phyloP scores from a whole-genome alignment of 768 basidiomycete species.

The Mycena vulgaris region DNA sequence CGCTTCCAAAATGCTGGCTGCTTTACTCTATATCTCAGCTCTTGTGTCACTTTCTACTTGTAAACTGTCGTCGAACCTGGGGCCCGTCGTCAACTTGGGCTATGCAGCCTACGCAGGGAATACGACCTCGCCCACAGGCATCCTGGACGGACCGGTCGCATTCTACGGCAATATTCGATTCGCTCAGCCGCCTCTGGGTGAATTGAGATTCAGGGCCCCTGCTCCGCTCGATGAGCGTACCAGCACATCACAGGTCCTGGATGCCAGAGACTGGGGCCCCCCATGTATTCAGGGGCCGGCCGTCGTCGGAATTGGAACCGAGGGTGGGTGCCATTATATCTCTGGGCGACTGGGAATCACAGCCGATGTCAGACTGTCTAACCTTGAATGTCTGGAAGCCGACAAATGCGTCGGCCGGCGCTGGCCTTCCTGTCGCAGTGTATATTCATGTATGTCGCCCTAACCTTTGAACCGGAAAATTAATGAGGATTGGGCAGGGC shows the following conservation, averaged over 20 bases:
- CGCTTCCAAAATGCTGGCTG: not conserved
- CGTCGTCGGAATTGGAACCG: constrained; percentile 59
- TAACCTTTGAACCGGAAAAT: no score
- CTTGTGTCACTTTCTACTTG: not conserved
- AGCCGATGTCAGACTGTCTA: constrained; percentile 52
- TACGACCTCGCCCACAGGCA: constrained; percentile 54
- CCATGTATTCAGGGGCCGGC: constrained; percentile 65
- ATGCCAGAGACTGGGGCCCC: constrained; percentile 62
- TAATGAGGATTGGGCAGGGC: no score
- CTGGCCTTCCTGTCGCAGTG: constrained; percentile 57
- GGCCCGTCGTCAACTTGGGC: constrained; percentile 58
- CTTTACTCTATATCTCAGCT: not conserved
- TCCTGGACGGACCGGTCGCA: constrained; percentile 52
- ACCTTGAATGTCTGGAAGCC: constrained; percentile 62
- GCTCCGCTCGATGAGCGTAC: constrained; percentile 51
- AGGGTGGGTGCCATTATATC: constrained; percentile 49
- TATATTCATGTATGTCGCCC: constrained; percentile 57
- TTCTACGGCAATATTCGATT: constrained; percentile 62
- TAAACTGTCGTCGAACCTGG: constrained; percentile 42
- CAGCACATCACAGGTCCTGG: constrained; percentile 46
- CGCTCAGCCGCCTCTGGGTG: constrained; percentile 58
- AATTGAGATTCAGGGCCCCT: constrained; percentile 58
- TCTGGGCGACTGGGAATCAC: not conserved
- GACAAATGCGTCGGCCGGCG: constrained; percentile 49
- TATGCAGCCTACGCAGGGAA: constrained; percentile 61